phyloP scores from a whole-genome alignment of 148 eudicot genomes.

The Chenopodium formosanum region DNA sequence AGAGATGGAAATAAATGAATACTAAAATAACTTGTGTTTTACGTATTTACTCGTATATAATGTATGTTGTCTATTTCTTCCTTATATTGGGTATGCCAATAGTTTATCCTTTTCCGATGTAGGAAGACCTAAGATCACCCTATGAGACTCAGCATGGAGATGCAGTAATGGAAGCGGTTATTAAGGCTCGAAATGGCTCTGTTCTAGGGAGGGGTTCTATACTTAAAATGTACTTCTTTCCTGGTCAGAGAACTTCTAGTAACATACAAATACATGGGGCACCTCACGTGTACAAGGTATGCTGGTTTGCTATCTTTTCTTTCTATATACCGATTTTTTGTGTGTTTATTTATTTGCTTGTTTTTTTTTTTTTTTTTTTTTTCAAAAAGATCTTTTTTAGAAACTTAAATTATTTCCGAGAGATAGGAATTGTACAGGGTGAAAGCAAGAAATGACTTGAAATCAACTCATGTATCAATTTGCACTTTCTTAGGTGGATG shows the following conservation, averaged over 20 bases:
- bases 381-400: not conserved
- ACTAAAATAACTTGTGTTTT: not conserved
- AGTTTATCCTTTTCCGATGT: slow-evolving; percentile 27
- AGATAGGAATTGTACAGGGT: not conserved
- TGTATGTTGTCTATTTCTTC: not conserved
- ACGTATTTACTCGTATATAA: too few species aligned
- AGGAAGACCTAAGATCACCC: slow-evolving; percentile 86
- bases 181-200: slow-evolving; percentile 86
- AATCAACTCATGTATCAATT: not conserved
- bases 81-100: slow-evolving; percentile 4
- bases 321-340: not conserved
- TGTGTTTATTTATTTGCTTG: too few species aligned
- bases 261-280: slow-evolving; percentile 88
- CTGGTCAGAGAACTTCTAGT: slow-evolving; percentile 95
- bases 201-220: slow-evolving; percentile 94
- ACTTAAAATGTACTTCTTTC: slow-evolving; percentile 96
- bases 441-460: not conserved
- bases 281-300: slow-evolving; percentile 91
- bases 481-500: slow-evolving; percentile 62
- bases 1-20: not conserved
- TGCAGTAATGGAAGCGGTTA: slow-evolving; percentile 94
- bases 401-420: not conserved
- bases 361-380: too few species aligned
- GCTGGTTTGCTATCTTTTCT: slow-evolving; percentile 7
- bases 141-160: slow-evolving; percentile 94